Conservation (phyloP, 257 asterid species). For the Handroanthus guayacan region DNA sequence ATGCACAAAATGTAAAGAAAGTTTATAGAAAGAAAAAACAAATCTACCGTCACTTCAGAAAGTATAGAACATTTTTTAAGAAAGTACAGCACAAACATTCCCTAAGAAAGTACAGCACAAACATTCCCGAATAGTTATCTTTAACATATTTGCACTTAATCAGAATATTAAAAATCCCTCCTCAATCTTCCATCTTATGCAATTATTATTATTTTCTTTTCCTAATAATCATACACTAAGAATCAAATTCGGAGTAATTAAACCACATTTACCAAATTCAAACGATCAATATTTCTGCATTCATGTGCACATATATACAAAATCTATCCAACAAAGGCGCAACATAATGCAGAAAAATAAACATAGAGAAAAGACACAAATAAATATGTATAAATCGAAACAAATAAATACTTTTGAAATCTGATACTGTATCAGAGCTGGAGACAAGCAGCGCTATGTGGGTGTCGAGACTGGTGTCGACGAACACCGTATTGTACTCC, state of each 20-base stretch:
- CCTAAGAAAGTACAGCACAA: too few relatives aligned
- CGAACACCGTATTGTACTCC: conserved; percentile 46
- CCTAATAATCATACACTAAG: background rate
- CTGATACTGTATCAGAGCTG: conserved; percentile 55
- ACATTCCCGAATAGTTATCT: background rate
- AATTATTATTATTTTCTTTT: background rate
- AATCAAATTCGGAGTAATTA: background rate
- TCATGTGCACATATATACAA: background rate
- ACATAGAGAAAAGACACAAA: background rate
- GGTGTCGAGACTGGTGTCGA: conserved; percentile 77
- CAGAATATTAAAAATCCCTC: background rate
- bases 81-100: conserved; percentile 3
- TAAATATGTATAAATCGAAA: background rate
- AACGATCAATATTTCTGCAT: background rate
- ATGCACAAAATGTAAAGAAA: conserved; percentile 19
- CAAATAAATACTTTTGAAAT: conserved; percentile 58
- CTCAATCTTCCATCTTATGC: background rate
- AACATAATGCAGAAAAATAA: background rate
- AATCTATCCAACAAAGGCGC: background rate
- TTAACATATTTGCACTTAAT: background rate
- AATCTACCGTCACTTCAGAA: background rate
- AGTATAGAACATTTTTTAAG: background rate
- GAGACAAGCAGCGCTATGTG: conserved; percentile 53
- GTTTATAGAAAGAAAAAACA: background rate
- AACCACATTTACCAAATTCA: background rate